Base-by-base conservation (phyloP, 306 rosid species). In the Vicia sativa region DNA sequence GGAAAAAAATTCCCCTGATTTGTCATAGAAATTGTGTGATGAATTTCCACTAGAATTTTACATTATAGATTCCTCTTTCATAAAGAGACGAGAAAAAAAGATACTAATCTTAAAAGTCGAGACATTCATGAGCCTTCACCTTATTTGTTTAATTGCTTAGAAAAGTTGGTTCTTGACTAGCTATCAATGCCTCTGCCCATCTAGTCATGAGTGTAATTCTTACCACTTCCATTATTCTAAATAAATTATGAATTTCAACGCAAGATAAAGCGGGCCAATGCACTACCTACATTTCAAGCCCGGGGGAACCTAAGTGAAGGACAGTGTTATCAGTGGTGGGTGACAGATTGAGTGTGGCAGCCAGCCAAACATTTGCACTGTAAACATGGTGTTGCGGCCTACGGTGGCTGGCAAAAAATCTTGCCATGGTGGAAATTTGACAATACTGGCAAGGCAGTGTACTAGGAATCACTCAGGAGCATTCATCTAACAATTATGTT, bases 171-270 rank as follows among this genome's bases (percentile, higher is more conserved):
- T 43, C 39, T 41, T 42, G 56, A 29, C 44, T 42, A 12, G 13
- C 26, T 53, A 58, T 52, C 56, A 63, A 53, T 63, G 55, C 65
- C 58, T 62, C 43, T 50, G 28, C 19, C 26, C 29, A 50, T 16
- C 11, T 50, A 16, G 56, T 19, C 28, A 50, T 19, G 28, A 4
- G 2, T 50, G 21, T 26, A 18, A 18, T 49, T 12, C 28, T 18
- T 49, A 48, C 39, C 13, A 49, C 53, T 26, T 29, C 8, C 43
- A 62, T 37, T 62, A 62, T 62, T 50, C 10, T 62, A 49, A 49
- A 62, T 26, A 41, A 45, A 65, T 43, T 68, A 42, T 63, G 77
- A 26, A 63, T 74, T 74, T 74, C 66, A 31, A 53, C 60, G 21
- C 57, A 65, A 43, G 59, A 39, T 45, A 45, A 34, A 50, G 48